Conservation (phyloP, 2,329 filamentous ascomycete genomes). For the Aspergillus pseudoglaucus region DNA sequence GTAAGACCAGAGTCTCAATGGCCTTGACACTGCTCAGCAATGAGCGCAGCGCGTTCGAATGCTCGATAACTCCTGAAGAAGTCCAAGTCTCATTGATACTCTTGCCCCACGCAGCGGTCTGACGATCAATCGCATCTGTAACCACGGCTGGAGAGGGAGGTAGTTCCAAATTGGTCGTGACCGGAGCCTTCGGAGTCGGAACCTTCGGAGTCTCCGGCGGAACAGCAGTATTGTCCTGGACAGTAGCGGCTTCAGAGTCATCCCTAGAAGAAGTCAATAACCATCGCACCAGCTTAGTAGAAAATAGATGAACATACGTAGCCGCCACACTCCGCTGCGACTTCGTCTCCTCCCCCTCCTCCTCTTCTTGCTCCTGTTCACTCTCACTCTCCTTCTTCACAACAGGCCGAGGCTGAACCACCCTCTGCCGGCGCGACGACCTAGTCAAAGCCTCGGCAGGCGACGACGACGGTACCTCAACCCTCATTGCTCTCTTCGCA, state of each 20-base stretch:
- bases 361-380: background rate
- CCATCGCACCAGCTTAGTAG: slow-evolving; percentile 12
- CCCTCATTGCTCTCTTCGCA: slow-evolving; percentile 42
- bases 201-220: background rate
- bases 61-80: slow-evolving; percentile 30
- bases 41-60: slow-evolving; percentile 58
- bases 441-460: slow-evolving; percentile 9
- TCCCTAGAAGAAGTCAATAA: background rate
- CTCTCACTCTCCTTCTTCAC: slow-evolving; percentile 30
- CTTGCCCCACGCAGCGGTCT: slow-evolving; percentile 34
- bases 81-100: slow-evolving; percentile 29
- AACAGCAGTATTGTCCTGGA: background rate
- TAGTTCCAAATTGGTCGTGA: slow-evolving; percentile 10
- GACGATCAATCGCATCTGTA: slow-evolving; percentile 69
- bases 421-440: slow-evolving; percentile 32
- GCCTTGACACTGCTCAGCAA: slow-evolving; percentile 63
- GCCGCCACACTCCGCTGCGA: background rate
- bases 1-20: slow-evolving; percentile 61
- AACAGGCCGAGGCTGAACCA: slow-evolving; percentile 24
- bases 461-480: slow-evolving; percentile 24
- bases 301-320: slow-evolving; percentile 1
- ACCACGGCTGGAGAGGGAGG: slow-evolving; percentile 40
- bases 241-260: background rate
- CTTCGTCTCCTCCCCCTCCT: background rate
- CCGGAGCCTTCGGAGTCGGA: slow-evolving; percentile 2